These are phyloP conservation scores for Plasmopara halstedii DNA, from an alignment of 352 stramenopile species.

Conservation along the genomic window DNA sequence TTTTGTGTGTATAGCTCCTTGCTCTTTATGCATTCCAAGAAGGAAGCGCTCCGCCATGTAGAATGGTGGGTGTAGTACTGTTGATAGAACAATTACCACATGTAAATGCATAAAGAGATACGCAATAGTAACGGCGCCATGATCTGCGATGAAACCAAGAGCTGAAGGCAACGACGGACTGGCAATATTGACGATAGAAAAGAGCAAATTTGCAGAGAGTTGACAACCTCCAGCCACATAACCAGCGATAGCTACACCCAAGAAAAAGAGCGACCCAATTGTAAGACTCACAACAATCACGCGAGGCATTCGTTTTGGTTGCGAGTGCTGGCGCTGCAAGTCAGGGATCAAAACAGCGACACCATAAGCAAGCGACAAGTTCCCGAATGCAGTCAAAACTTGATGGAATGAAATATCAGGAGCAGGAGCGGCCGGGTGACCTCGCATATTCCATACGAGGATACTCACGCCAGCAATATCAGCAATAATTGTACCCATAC, in stretches of 20 bases:
- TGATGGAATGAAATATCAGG: slow-evolving; percentile 28
- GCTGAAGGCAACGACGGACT: slow-evolving; percentile 15
- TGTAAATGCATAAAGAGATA: slow-evolving; percentile 37
- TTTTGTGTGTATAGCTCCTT: neutral
- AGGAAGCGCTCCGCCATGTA: slow-evolving; percentile 39
- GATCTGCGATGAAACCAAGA: slow-evolving; percentile 18
- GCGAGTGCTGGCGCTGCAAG: slow-evolving; percentile 33
- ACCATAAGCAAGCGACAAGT: slow-evolving; percentile 31
- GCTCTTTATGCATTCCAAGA: slow-evolving; percentile 30
- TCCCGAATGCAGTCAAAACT: slow-evolving; percentile 24
- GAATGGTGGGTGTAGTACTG: slow-evolving; percentile 36
- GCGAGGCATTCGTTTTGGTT: slow-evolving; percentile 38
- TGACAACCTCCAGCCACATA: slow-evolving; percentile 36
- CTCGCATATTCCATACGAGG: slow-evolving; percentile 24
- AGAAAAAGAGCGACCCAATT: slow-evolving; percentile 35
- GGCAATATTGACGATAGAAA: slow-evolving; percentile 25
- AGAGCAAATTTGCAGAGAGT: slow-evolving; percentile 28
- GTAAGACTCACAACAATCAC: slow-evolving; percentile 34
- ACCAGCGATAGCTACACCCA: slow-evolving; percentile 28
- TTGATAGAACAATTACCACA: slow-evolving; percentile 38
- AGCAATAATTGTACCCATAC: slow-evolving; percentile 25
- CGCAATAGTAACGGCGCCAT: slow-evolving; percentile 23
- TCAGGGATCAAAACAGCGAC: slow-evolving; percentile 27
- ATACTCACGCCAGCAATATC: slow-evolving; percentile 23
- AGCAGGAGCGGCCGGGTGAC: slow-evolving; percentile 15